phyloP scores from a whole-genome alignment of 225 moss, liverwort and hornwort genomes.

The Marchantia paleacea region DNA sequence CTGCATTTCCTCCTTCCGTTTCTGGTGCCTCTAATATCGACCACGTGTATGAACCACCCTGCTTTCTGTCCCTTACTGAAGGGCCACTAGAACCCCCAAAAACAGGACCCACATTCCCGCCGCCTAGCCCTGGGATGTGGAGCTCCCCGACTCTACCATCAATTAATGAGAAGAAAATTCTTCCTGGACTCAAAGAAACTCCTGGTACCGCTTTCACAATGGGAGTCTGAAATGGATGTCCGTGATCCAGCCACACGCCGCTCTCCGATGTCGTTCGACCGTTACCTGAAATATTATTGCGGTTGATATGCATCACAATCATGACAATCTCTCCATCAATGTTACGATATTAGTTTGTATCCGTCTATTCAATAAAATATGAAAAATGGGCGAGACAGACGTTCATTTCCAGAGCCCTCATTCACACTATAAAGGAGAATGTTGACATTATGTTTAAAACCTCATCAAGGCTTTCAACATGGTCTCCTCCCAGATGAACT shows the following conservation, averaged over 20 bases:
- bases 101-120: constrained; percentile 40
- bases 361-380: too few relatives aligned
- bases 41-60: constrained; percentile 35
- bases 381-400: too few relatives aligned
- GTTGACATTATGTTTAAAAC: too few relatives aligned
- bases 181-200: constrained; percentile 32
- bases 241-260: constrained; percentile 45
- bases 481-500: too few relatives aligned
- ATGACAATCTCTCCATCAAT: background rate
- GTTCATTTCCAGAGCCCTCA: too few relatives aligned
- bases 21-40: constrained; percentile 46
- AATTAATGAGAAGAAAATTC: constrained; percentile 35
- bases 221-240: constrained; percentile 45
- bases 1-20: constrained; percentile 50
- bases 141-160: constrained; percentile 47
- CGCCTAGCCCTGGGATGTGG: constrained; percentile 39
- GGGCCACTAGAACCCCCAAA: background rate
- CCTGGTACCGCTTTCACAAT: constrained; percentile 39
- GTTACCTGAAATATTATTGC: background rate
- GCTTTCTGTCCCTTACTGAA: constrained; percentile 31
- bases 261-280: constrained; percentile 25
- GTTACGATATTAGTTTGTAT: too few relatives aligned
- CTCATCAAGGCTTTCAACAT: too few relatives aligned
- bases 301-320: background rate
- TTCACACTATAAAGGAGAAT: too few relatives aligned